Conservation (phyloP, 106 monocot genomes). For the Dendrobium catenatum region DNA sequence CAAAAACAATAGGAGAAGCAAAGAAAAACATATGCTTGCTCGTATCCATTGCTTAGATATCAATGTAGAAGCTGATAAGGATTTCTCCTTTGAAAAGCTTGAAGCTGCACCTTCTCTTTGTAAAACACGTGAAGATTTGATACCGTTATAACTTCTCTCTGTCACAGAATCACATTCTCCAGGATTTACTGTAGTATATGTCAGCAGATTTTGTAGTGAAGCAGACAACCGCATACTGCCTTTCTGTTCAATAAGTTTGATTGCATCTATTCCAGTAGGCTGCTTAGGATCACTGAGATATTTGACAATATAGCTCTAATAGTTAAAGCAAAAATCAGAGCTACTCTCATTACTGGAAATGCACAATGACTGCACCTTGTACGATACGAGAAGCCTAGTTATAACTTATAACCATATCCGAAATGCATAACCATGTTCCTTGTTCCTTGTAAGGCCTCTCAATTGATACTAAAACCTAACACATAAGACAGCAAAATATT, state of each 20-base stretch:
- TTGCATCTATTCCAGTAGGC: not conserved
- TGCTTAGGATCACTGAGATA: not conserved
- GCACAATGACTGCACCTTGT: not conserved
- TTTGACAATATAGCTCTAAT: slow-evolving; percentile 1
- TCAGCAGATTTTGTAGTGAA: slow-evolving; percentile 71
- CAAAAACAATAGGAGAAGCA: slow-evolving; percentile 31
- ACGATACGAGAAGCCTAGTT: not conserved
- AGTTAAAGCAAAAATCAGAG: not conserved
- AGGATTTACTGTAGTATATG: slow-evolving; percentile 31
- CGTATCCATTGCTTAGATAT: slow-evolving; percentile 46
- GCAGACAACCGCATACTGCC: slow-evolving; percentile 59
- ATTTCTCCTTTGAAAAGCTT: slow-evolving; percentile 86
- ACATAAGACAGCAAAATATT: not conserved
- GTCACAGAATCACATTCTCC: slow-evolving; percentile 31
- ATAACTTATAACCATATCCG: not conserved
- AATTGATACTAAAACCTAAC: not conserved
- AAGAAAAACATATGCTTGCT: slow-evolving; percentile 13
- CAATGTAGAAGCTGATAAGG: slow-evolving; percentile 24
- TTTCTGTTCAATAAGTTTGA: slow-evolving; percentile 3
- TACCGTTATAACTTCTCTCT: slow-evolving; percentile 23
- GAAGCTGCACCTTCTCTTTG: slow-evolving; percentile 47
- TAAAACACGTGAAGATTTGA: slow-evolving; percentile 34
- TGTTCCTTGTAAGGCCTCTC: not conserved
- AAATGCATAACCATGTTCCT: not conserved
- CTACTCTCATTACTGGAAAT: not conserved